Conservation (phyloP, 2,329 filamentous ascomycete genomes). For the Claviceps maximensis region DNA sequence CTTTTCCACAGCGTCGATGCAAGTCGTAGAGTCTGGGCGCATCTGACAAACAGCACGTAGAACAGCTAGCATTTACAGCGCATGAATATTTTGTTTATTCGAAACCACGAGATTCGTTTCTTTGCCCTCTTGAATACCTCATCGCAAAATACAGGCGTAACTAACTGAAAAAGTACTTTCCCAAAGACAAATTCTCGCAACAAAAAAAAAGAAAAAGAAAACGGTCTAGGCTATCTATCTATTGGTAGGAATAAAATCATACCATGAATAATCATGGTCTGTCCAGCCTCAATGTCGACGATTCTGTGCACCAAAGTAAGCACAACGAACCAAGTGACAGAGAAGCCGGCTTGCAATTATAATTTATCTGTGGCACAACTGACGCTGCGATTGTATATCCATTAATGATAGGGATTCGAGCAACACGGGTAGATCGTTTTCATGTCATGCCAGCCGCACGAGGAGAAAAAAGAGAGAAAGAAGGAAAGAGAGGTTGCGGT, state of each 20-base stretch:
- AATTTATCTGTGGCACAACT: conserved; percentile 63
- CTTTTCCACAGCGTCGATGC: too few species aligned
- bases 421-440: conserved; percentile 61
- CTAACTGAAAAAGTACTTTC: too few species aligned
- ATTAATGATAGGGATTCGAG: conserved; percentile 50
- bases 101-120: too few species aligned
- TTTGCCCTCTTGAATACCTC: too few species aligned
- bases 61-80: not conserved
- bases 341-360: conserved; percentile 62
- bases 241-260: too few species aligned
- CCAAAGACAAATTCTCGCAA: too few species aligned
- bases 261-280: not conserved
- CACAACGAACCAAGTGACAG: conserved; percentile 30
- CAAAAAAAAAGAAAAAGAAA: too few species aligned
- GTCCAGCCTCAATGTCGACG: conserved; percentile 13
- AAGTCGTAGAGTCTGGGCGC: not conserved
- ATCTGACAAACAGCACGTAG: not conserved
- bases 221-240: too few species aligned
- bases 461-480: conserved; percentile 46
- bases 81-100: too few species aligned
- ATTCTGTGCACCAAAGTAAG: conserved; percentile 14
- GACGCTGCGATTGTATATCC: conserved; percentile 49
- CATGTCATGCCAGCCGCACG: conserved; percentile 67
- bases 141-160: too few species aligned
- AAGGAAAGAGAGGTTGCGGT: conserved; percentile 20